phyloP scores from a whole-genome alignment of 306 rosid genomes.

The Corylus avellana region DNA sequence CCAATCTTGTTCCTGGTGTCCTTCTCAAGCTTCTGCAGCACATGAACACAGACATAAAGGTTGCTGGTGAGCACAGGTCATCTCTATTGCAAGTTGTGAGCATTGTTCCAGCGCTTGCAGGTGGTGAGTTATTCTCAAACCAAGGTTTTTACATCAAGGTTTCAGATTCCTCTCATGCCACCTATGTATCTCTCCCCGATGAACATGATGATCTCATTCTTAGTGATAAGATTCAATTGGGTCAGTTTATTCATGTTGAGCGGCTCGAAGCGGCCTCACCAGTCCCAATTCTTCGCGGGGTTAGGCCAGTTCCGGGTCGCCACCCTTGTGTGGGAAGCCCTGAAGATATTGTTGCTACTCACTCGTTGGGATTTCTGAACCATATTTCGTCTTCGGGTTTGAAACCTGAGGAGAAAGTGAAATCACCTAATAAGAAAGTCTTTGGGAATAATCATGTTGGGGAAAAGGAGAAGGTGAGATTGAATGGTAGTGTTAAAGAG shows the following conservation, averaged over 20 bases:
- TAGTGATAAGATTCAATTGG: conserved; percentile 94
- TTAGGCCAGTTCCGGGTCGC: conserved; percentile 89
- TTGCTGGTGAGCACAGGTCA: conserved; percentile 93
- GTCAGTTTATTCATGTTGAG: conserved; percentile 90
- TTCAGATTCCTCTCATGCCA: conserved; percentile 96
- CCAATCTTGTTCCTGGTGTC: conserved; percentile 98
- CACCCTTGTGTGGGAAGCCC: conserved; percentile 94
- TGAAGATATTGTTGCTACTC: conserved; percentile 88
- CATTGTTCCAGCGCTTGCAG: conserved; percentile 95
- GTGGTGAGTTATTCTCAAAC: conserved; percentile 76
- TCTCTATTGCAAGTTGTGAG: conserved; percentile 89
- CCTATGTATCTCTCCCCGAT: conserved; percentile 91
- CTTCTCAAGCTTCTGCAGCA: conserved; percentile 91
- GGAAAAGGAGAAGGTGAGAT: conserved; percentile 52
- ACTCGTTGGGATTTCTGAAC: conserved; percentile 70
- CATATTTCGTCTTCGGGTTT: conserved; percentile 38
- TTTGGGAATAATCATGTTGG: conserved; percentile 38
- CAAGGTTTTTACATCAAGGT: conserved; percentile 97
- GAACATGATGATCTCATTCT: conserved; percentile 94
- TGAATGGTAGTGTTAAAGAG: conserved; percentile 46
- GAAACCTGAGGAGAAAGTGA: neutral
- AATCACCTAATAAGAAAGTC: conserved; percentile 42
- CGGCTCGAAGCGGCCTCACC: conserved; percentile 88
- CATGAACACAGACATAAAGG: conserved; percentile 90
- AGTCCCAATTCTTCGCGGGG: conserved; percentile 90